Evolutionary conservation across 1,139 yeast genomes (phyloP).

Genomic region (Kazachstania sp.): DNA sequence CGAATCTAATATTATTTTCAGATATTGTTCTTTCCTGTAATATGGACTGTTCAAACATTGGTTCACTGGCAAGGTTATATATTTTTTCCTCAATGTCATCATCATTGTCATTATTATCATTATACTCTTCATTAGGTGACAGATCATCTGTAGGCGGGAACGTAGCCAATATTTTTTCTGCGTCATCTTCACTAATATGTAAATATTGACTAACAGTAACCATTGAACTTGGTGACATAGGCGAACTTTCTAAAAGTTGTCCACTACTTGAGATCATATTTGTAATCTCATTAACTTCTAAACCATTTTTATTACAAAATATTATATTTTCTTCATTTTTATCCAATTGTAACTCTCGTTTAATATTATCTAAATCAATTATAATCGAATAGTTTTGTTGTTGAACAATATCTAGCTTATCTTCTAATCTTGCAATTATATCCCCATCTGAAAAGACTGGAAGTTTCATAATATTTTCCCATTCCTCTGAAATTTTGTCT

Average conservation of each 20-base stretch:
- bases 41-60: neutral
- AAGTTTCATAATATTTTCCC: slow-evolving; percentile 11
- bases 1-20: neutral
- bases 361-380: slow-evolving; percentile 15
- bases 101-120: slow-evolving; percentile 1
- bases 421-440: slow-evolving; percentile 10
- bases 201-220: neutral
- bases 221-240: neutral
- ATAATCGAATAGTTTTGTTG: slow-evolving; percentile 19
- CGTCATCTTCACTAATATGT: neutral
- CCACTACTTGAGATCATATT: neutral
- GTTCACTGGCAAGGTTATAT: neutral
- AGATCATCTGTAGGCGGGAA: neutral
- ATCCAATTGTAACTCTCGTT: slow-evolving; percentile 8
- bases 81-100: neutral
- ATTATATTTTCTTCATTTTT: neutral
- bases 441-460: slow-evolving; percentile 8
- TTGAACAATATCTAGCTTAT: slow-evolving; percentile 15
- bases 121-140: slow-evolving; percentile 4
- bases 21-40: neutral
- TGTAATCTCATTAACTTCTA: neutral
- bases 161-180: neutral
- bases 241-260: neutral
- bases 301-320: neutral
- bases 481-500: slow-evolving; percentile 13